phyloP scores from a whole-genome alignment of 2,329 filamentous ascomycete genomes.

The Hypoxylon sp. region DNA sequence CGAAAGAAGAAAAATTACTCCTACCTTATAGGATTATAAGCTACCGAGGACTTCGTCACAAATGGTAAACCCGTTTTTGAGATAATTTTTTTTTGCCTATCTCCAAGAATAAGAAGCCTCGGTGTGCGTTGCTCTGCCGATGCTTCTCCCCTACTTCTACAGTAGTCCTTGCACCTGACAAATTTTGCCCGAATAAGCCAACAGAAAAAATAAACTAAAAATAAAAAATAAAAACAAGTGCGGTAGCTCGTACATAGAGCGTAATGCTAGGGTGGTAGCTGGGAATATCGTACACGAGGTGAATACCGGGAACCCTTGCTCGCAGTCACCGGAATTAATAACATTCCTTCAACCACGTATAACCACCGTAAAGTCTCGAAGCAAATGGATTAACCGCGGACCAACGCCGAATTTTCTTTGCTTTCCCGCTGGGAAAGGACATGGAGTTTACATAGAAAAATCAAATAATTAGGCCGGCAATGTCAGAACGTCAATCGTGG shows the following conservation, averaged over 20 bases:
- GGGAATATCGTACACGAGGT: conserved; percentile 40
- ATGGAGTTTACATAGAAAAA: conserved; percentile 14
- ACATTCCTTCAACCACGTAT: conserved; percentile 24
- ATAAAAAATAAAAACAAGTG: conserved; percentile 24
- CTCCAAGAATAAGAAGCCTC: conserved; percentile 19
- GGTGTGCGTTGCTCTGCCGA: conserved; percentile 25
- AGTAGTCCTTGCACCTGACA: conserved; percentile 36
- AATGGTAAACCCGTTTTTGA: not conserved
- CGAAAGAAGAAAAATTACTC: not conserved
- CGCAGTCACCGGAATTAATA: conserved; percentile 26
- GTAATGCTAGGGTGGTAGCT: conserved; percentile 1
- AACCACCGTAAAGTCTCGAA: conserved; percentile 17
- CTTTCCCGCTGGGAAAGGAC: conserved; percentile 27
- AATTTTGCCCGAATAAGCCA: conserved; percentile 30
- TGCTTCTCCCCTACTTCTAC: conserved; percentile 37
- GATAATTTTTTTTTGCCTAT: conserved; percentile 28
- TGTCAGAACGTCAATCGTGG: conserved; percentile 42
- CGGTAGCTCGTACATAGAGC: conserved; percentile 8
- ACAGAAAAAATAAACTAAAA: no score
- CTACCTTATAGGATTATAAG: not conserved
- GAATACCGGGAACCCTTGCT: conserved; percentile 30
- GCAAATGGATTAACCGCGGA: conserved; percentile 33
- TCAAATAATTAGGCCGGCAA: conserved; percentile 39
- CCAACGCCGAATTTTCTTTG: conserved; percentile 43
- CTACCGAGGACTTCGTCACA: not conserved